Evolutionary conservation across 805 yeast species (phyloP), one percentile per base, ranked within the genome.

Genomic region (baker's yeast (Saccharomyces cerevisiae)): DNA sequence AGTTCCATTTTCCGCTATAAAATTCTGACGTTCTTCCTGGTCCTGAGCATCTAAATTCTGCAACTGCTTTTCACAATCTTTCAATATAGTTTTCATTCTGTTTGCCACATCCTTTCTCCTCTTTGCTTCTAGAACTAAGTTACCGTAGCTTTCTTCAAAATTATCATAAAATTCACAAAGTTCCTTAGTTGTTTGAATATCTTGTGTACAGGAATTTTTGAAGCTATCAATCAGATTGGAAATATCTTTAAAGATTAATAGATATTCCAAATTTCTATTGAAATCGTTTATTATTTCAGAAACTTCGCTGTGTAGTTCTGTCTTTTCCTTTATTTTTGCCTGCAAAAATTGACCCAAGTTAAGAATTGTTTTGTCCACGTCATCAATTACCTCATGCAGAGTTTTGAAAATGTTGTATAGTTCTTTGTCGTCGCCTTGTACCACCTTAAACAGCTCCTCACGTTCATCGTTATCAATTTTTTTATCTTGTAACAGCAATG

Each of bases 371-470:
- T 51, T 47, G 28, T 63, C 61, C 2, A 70, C 66, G 48, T 70
- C 74, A 10, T 55, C 55, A 6, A 67, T 65, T 31, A 74, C 73
- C 41, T 73, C 76, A 10, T 69, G 67, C 43, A 84, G 63, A n/a
- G 78, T 78, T 10, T 66, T 70, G 17, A 83, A 64, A 0, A 87
- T 88, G 1, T 74, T 77, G 0, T 81, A 79, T 3, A 87, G 73
- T 56, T 87, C 88, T 3, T 64, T 60, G 21, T 78, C 73, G 62
- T 84, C 91, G 48, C 74, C 74, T 21, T 69, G 69, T 2, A 86
- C 70, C 1, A 84, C 80, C 1, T 72, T 66, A 17, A 75, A 67
- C 13, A 81, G 64, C 59, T 79, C 76, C 28, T 60, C 51, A 55
- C 71, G 71, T 52, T 73, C 76, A 0, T 55, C n/a, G 22, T 61